Evolutionary conservation across 2,329 filamentous ascomycete genomes (phyloP), one percentile per base, ranked within the genome.

Genomic region (Elsinoe fawcettii): DNA sequence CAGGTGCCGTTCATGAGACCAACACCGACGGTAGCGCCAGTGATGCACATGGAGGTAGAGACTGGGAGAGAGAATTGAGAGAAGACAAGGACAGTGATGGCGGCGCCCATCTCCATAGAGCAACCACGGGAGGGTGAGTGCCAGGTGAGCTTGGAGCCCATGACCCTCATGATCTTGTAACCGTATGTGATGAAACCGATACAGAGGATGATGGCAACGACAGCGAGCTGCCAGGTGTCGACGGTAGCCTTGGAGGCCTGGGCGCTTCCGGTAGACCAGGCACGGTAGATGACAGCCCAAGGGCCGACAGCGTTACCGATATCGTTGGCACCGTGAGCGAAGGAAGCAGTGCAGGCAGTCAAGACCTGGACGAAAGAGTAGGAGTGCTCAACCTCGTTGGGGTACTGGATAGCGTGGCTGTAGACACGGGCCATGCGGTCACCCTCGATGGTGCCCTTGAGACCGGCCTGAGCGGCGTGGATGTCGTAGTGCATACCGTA

Each of bases 401-500:
- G 77, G 69, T 79, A 86, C 66, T 84, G 81, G 25, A 75, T 70
- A 1, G 80, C 81, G 25, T 74, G 75, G 14, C 79, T 79, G 65
- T 85, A 68, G 12, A 80, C 76, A 3, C 85, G 78, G 27, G 75
- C 75, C 56, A 86, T 85, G 83, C 87, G 85, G 34, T 74, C 74
- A 59, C 86, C 87, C 60, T 90, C 87, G 5, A 86, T 86, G 1
- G 87, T 89, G 20, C 86, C 86, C 11, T 76, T 67, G 44, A 88
- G 79, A 67, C 87, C 87, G 55, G 77, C 76, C 75, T 90, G 87
- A 3, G 86, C 85, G 51, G 81, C 79, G 77, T 91, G 87, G 66
- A 91, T 92, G 64, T 92, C 88, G 73, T 91, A 92, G 78, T 91
- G 77, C 23, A 86, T 69, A 70, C 88, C 88, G 68, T 92, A 92